Percentiles rank a stretch among this genome's conserved stretches.
Evolutionary conservation across 169 alveolate species (phyloP).

Genomic region (Plasmodium vivax): DNA sequence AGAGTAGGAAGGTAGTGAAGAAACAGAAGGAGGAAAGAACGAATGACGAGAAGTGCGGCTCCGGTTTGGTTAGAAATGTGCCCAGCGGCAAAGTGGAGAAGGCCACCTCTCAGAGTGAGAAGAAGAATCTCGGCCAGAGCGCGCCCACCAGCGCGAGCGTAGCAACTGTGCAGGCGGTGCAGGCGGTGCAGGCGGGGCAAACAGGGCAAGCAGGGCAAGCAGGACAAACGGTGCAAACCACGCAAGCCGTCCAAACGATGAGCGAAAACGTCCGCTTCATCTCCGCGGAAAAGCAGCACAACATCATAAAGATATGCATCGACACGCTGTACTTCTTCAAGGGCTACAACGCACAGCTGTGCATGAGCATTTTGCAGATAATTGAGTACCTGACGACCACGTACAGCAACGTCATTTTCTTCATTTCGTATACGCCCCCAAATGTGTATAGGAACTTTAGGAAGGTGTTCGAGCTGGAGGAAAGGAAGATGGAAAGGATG

Average conservation of each 20-base stretch:
- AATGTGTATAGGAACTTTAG: slow-evolving; percentile 53
- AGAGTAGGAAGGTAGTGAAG: slow-evolving; percentile 38
- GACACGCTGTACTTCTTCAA: slow-evolving; percentile 68
- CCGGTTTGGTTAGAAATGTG: background rate
- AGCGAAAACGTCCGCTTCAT: slow-evolving; percentile 39
- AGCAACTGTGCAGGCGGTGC: background rate
- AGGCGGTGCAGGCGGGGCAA: background rate
- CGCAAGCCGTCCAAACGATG: background rate
- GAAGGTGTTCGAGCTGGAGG: slow-evolving; percentile 43
- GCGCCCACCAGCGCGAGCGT: background rate
- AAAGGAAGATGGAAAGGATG: background rate
- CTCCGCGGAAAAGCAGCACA: slow-evolving; percentile 67
- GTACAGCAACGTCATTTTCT: slow-evolving; percentile 67
- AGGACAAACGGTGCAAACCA: background rate
- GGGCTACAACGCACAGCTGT: slow-evolving; percentile 63
- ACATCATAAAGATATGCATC: slow-evolving; percentile 63
- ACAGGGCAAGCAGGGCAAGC: too few relatives aligned
- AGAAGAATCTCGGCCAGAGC: background rate
- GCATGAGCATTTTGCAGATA: slow-evolving; percentile 62
- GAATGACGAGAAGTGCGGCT: slow-evolving; percentile 27
- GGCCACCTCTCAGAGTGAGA: slow-evolving; percentile 1
- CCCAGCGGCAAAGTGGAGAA: slow-evolving; percentile 11
- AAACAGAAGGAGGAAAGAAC: slow-evolving; percentile 46
- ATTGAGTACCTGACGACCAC: slow-evolving; percentile 63
- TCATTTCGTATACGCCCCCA: slow-evolving; percentile 69